Evolutionary conservation across 2,329 filamentous ascomycete species (phyloP), one percentile per base, ranked within the genome.

Genomic region (Verticillium dahliae): DNA sequence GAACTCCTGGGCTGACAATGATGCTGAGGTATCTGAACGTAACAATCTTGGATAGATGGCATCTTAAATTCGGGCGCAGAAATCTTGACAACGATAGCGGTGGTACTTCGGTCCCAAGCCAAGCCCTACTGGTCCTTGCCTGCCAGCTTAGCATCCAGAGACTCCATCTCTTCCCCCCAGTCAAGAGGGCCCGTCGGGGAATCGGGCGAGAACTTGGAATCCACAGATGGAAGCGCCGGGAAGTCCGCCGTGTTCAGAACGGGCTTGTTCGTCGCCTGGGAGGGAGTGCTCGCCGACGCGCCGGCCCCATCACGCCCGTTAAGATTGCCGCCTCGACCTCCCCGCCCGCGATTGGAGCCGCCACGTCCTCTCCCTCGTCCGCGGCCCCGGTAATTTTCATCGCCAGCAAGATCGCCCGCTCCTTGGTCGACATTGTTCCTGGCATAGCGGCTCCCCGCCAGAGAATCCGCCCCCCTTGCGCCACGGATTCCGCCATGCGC

Each of bases 81-180:
- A 13, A 4, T 22, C 22, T 52, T 11, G n/a, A 18, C 7, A 13
- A 13, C 10, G 10, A 10, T 10, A 11, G 15, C 6, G 22, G 15
- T 11, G 10, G 22, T 11, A 22, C 1, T 9, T 10, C 22, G 18
- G 18, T 9, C 45, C 9, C 45, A 27, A 4, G 9, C 45, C n/a
- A 22, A n/a, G 15, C 7, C 11, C 45, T 52, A 52, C 18, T 22
- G n/a, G 45, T 52, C 45, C 45, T 52, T 52, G n/a, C 7, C 45
- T 9, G 45, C 60, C 35, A 54, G 50, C 41, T 60, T 66, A 45
- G 62, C 77, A 33, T 84, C 81, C 13, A 81, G 71, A 5, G 76
- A 80, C 57, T 81, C 81, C 76, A 86, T 82, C 72, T 86, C 84
- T 39, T 86, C 84, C 58, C 81, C 84, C 84, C 84, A 86, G 60